A percentile compares a stretch with the other conserved stretches of the same genome.
These are phyloP conservation scores for Dissophora globulifera DNA, from an alignment of 192 early-diverging fungal species.

Conservation along the genomic window DNA sequence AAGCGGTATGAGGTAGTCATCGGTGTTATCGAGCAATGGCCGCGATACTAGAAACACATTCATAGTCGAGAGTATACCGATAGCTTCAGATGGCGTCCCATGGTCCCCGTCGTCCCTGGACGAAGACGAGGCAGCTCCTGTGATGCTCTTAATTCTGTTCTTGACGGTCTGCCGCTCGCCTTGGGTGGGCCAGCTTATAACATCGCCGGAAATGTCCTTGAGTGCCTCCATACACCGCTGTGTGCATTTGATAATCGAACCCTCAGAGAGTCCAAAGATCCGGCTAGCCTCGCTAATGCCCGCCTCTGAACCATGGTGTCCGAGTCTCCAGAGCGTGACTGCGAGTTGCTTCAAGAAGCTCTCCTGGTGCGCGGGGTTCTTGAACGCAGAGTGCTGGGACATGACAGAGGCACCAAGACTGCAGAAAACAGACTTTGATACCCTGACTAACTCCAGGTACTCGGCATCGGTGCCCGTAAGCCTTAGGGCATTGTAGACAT, in stretches of 20 bases:
- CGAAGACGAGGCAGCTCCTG: neutral
- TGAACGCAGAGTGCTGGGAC: conserved; percentile 24
- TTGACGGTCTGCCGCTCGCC: conserved; percentile 33
- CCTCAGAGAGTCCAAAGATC: conserved; percentile 43
- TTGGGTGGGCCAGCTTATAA: conserved; percentile 30
- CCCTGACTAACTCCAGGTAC: conserved; percentile 29
- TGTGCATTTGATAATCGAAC: conserved; percentile 39
- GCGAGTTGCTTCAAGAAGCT: conserved; percentile 33
- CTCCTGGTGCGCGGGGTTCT: conserved; percentile 32
- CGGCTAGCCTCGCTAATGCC: conserved; percentile 34
- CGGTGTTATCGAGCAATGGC: conserved; percentile 15
- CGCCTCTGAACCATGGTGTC: conserved; percentile 31
- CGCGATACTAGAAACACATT: conserved; percentile 12
- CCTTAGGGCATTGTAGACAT: conserved; percentile 22
- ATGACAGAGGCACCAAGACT: conserved; percentile 33
- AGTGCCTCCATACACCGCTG: conserved; percentile 39
- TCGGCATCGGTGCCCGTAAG: conserved; percentile 16
- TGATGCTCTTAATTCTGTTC: conserved; percentile 7
- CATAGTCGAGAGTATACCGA: conserved; percentile 29
- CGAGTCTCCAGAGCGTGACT: conserved; percentile 42
- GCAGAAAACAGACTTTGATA: conserved; percentile 24
- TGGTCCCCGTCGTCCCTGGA: neutral
- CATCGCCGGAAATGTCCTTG: conserved; percentile 21
- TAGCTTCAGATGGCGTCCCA: conserved; percentile 3
- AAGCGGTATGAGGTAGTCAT: conserved; percentile 20